Evolutionary conservation across 768 basidiomycete genomes (phyloP).

Genomic region (Tulasnella calospora): DNA sequence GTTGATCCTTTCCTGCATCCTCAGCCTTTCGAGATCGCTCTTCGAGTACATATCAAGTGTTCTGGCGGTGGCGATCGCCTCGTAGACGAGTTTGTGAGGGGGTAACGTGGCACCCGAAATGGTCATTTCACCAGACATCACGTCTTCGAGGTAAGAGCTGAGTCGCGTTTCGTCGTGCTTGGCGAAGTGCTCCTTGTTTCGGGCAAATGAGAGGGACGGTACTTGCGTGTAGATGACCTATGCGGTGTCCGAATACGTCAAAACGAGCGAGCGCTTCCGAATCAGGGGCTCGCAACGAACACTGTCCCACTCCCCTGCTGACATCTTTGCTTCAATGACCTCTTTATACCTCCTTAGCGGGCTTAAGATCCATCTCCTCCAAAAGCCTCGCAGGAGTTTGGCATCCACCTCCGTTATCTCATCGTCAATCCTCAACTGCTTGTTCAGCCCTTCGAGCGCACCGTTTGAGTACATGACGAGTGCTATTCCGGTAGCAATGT

Average conservation of each 20-base stretch:
- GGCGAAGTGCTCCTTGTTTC: slow-evolving; percentile 52
- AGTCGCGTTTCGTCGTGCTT: slow-evolving; percentile 58
- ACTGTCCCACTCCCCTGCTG: slow-evolving; percentile 41
- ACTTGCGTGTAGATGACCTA: slow-evolving; percentile 57
- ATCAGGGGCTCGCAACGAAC: neutral
- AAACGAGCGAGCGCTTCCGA: slow-evolving; percentile 31
- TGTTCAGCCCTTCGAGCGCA: slow-evolving; percentile 17
- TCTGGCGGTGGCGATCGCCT: slow-evolving; percentile 33
- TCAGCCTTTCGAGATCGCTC: too few relatives aligned
- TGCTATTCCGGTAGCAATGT: slow-evolving; percentile 60
- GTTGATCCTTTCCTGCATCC: too few relatives aligned
- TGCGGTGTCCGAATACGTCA: slow-evolving; percentile 36
- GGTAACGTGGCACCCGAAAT: slow-evolving; percentile 66
- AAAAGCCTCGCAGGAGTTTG: slow-evolving; percentile 51
- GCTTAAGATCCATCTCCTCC: slow-evolving; percentile 55
- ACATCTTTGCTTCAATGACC: slow-evolving; percentile 61
- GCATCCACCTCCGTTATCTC: slow-evolving; percentile 33
- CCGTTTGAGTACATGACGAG: slow-evolving; percentile 47
- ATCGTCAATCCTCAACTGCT: slow-evolving; percentile 27
- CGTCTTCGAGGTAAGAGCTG: slow-evolving; percentile 48
- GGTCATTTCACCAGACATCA: slow-evolving; percentile 50
- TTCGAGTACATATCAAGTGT: too few relatives aligned
- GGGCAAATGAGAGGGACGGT: slow-evolving; percentile 57
- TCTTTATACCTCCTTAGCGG: slow-evolving; percentile 47
- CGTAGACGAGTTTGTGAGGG: slow-evolving; percentile 56